A percentile compares a stretch with the other conserved stretches of the same genome.
Evolutionary conservation across 208 protist species (phyloP).

Genomic region (Wallacemonas sp.): DNA sequence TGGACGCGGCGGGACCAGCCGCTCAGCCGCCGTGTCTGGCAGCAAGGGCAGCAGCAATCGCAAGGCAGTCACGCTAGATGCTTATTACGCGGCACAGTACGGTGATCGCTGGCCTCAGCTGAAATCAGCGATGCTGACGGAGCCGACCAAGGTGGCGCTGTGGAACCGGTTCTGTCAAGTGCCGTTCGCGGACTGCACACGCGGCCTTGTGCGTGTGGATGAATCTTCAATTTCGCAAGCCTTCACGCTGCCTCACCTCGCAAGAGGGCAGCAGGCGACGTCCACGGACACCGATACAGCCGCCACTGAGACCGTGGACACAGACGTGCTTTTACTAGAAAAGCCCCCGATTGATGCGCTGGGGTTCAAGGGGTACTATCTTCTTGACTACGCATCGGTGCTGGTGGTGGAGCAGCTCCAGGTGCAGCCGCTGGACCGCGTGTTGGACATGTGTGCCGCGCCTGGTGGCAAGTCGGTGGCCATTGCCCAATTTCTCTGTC

Average conservation of each 20-base stretch:
- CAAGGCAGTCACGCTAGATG: slow-evolving; percentile 46
- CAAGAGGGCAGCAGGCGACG: slow-evolving; percentile 1
- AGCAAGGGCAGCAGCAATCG: neutral
- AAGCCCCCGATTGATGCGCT: slow-evolving; percentile 65
- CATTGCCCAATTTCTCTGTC: slow-evolving; percentile 76
- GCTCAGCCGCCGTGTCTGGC: no score
- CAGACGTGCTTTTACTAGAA: slow-evolving; percentile 11
- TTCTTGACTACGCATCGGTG: slow-evolving; percentile 78
- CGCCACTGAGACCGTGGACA: neutral
- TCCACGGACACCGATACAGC: neutral
- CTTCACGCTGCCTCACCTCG: slow-evolving; percentile 20
- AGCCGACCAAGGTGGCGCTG: slow-evolving; percentile 60
- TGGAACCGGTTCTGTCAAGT: slow-evolving; percentile 84
- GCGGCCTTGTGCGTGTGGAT: slow-evolving; percentile 55
- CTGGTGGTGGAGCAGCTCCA: slow-evolving; percentile 78
- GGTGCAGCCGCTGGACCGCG: slow-evolving; percentile 64
- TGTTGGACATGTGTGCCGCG: slow-evolving; percentile 85
- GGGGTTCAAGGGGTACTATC: slow-evolving; percentile 68
- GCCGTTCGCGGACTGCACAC: slow-evolving; percentile 57
- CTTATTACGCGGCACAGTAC: slow-evolving; percentile 69
- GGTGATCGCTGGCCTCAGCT: slow-evolving; percentile 75
- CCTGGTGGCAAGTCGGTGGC: slow-evolving; percentile 78
- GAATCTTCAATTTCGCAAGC: slow-evolving; percentile 42
- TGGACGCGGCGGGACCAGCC: neutral
- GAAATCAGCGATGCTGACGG: slow-evolving; percentile 38